These are phyloP conservation scores for Eragrostis nindensis DNA, from an alignment of 176 grass and related monocot species.

Conservation along the genomic window DNA sequence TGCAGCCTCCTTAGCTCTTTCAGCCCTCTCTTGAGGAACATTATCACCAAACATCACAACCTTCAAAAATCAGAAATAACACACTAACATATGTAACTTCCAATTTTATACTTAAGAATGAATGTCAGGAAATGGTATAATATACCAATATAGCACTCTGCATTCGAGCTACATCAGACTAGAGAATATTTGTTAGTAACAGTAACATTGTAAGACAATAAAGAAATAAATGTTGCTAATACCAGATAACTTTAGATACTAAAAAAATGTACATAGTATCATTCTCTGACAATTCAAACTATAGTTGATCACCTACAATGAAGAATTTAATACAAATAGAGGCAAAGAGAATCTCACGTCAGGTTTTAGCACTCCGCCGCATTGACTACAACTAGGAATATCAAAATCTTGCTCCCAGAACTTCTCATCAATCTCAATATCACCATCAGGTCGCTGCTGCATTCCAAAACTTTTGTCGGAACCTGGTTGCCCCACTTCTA, in stretches of 20 bases:
- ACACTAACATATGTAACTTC: constrained; percentile 2
- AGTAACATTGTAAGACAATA: neutral
- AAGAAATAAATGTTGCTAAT: constrained; percentile 23
- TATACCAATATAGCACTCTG: neutral
- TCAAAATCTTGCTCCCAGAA: constrained; percentile 97
- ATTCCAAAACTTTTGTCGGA: constrained; percentile 88
- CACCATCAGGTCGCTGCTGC: constrained; percentile 92
- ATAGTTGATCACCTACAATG: constrained; percentile 2
- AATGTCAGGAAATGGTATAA: neutral
- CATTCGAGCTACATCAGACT: neutral
- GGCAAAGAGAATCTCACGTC: constrained; percentile 52
- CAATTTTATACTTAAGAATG: constrained; percentile 10
- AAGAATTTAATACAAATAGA: neutral
- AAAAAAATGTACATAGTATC: neutral
- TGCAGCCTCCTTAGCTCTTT: constrained; percentile 75
- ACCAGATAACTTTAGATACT: neutral
- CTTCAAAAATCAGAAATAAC: constrained; percentile 57
- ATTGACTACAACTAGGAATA: constrained; percentile 81
- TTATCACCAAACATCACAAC: constrained; percentile 99
- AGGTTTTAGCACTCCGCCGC: constrained; percentile 92
- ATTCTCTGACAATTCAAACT: neutral
- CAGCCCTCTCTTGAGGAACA: constrained; percentile 90
- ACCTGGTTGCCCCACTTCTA: constrained; percentile 59
- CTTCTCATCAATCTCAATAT: constrained; percentile 96
- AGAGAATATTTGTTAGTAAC: neutral